Evolutionary conservation across 345 rosid species (phyloP), one percentile per base, ranked within the genome.

Genomic region (Jatropha curcas): DNA sequence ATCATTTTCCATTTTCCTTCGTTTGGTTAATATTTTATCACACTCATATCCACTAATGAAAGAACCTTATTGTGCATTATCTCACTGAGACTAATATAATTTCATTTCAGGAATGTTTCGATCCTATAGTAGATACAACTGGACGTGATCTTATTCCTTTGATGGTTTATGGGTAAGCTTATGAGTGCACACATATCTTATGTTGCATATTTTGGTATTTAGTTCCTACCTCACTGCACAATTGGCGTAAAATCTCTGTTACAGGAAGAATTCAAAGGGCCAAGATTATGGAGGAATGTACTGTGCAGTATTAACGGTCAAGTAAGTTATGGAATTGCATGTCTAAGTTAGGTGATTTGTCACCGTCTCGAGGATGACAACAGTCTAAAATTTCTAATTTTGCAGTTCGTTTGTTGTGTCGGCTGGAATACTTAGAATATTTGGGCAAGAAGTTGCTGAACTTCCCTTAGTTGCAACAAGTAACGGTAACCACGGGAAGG

Each of bases 401-500:
- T 85, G 83, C 88, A 94, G 98, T 84, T 85, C 86, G 65, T 88
- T 77, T 56, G 87, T 92, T 13, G 94, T 90, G 35, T 90, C 94
- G 20, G 95, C 93, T 10, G 98, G 92, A 75, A 82, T 91, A 58
- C 81, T 90, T 62, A 77, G 98, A 71, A 76, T 94, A 57, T 92
- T 90, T 12, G 98, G 98, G 72, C 77, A 81, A 68, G 98, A 94
- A 57, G 82, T 89, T 74, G 98, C 98, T 4, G 98, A 94, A 74
- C 92, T 94, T 74, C 98, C 98, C 67, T 73, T 92, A 63, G 98
- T 90, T 70, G 97, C 98, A 27, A 94, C 98, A 17, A 88, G 87
- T 65, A 80, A 71, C 30, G 90, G 85, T 22, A 77, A 71, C 70
- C 91, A 88, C 77, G 96, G 96, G 67, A 82, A 86, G 91, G 98